Conservation (phyloP, 2,329 filamentous ascomycete genomes). For the Hymenoscyphus repandus region DNA sequence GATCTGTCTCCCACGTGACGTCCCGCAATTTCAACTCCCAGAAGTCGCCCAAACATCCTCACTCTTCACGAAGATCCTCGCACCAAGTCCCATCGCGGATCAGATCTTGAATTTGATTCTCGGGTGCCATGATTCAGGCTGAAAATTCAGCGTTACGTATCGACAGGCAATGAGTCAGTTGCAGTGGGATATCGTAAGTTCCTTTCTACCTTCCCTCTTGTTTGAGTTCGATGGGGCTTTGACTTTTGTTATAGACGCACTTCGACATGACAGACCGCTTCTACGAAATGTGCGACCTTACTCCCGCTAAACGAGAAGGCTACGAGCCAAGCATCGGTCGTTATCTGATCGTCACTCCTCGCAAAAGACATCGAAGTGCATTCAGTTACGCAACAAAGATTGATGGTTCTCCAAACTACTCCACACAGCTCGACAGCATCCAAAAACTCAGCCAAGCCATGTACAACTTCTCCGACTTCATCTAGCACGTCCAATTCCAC, state of each 20-base stretch:
- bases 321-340: too few species aligned
- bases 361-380: too few species aligned
- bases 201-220: not conserved
- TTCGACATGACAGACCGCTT: too few species aligned
- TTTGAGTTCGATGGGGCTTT: too few species aligned
- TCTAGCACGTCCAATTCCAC: slow-evolving; percentile 26
- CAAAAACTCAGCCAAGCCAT: slow-evolving; percentile 1
- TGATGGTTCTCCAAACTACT: not conserved
- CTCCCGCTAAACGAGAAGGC: too few species aligned
- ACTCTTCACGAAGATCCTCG: slow-evolving; percentile 11
- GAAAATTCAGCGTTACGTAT: slow-evolving; percentile 17
- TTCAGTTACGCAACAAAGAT: too few species aligned
- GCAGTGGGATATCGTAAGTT: slow-evolving; percentile 8
- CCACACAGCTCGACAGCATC: not conserved
- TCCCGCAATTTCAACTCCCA: slow-evolving; percentile 7
- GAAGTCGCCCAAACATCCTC: not conserved
- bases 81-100: slow-evolving; percentile 3
- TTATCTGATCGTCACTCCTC: too few species aligned
- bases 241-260: too few species aligned
- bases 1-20: too few species aligned
- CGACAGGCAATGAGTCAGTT: slow-evolving; percentile 2
- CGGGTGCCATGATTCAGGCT: slow-evolving; percentile 9
- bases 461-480: slow-evolving; percentile 18
- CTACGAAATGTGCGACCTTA: too few species aligned
- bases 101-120: slow-evolving; percentile 10